Conservation (phyloP, 73 alveolate genomes). For the Breviolum minutum region DNA sequence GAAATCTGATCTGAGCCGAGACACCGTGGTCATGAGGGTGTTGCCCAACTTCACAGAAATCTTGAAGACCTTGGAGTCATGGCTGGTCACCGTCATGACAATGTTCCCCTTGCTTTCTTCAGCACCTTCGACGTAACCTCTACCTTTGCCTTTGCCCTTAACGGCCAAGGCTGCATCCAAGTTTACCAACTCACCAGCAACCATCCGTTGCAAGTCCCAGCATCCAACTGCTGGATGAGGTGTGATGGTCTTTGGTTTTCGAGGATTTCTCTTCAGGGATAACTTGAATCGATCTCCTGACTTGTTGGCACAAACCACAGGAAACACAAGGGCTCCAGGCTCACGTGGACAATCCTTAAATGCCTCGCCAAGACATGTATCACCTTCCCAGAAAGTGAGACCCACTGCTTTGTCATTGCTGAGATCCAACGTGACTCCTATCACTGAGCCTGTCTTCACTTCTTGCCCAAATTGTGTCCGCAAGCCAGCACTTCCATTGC, state of each 20-base stretch:
- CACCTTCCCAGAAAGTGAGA: constrained; percentile 52
- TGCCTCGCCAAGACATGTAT: constrained; percentile 48
- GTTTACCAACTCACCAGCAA: constrained; percentile 30
- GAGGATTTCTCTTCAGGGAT: constrained; percentile 20
- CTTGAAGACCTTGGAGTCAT: neutral
- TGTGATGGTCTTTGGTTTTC: neutral
- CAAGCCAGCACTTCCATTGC: constrained; percentile 53
- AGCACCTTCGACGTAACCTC: constrained; percentile 12
- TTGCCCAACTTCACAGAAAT: constrained; percentile 34
- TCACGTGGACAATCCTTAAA: constrained; percentile 56
- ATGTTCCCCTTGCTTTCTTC: constrained; percentile 32
- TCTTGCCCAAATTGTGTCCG: constrained; percentile 37
- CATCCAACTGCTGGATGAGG: constrained; percentile 75
- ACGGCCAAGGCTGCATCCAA: constrained; percentile 45
- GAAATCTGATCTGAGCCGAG: neutral
- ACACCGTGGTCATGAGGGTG: constrained; percentile 41
- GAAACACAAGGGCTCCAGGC: constrained; percentile 69
- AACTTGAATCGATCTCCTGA: constrained; percentile 42
- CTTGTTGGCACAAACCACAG: constrained; percentile 44
- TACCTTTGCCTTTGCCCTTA: constrained; percentile 80
- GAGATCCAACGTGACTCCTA: constrained; percentile 63
- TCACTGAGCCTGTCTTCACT: constrained; percentile 72
- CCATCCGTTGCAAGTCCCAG: constrained; percentile 54
- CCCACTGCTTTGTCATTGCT: constrained; percentile 8
- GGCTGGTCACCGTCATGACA: constrained; percentile 17